Conservation (phyloP, 2,329 filamentous ascomycete genomes). For the Orbilia quercus region DNA sequence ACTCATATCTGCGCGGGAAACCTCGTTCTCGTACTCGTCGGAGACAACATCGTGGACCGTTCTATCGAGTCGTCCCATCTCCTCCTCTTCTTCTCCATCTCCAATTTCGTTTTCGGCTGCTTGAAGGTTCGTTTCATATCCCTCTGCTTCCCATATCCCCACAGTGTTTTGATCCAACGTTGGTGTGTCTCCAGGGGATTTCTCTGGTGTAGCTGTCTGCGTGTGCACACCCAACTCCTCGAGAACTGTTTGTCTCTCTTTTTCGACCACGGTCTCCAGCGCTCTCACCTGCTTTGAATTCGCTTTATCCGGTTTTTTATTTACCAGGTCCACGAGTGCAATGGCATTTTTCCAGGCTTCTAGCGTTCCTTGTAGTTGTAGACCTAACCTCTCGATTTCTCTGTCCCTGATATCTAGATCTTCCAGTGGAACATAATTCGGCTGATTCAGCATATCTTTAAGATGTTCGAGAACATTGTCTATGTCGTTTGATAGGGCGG, state of each 20-base stretch:
- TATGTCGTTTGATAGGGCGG: constrained; percentile 77
- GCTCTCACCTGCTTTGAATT: constrained; percentile 70
- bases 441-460: constrained; percentile 86
- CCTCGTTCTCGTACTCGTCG: constrained; percentile 58
- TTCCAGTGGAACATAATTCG: constrained; percentile 93
- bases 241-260: constrained; percentile 76
- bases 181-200: not conserved
- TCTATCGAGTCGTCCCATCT: constrained; percentile 9
- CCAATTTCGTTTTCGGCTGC: constrained; percentile 4
- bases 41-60: constrained; percentile 9
- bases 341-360: constrained; percentile 88
- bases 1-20: constrained; percentile 57
- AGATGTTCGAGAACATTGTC: constrained; percentile 83
- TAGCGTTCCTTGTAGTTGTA: constrained; percentile 95
- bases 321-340: constrained; percentile 90
- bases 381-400: constrained; percentile 83
- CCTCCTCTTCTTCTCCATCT: constrained; percentile 11
- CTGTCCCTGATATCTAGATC: constrained; percentile 93
- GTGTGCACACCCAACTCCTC: constrained; percentile 64
- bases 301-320: constrained; percentile 79
- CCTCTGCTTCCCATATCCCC: constrained; percentile 65
- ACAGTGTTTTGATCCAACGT: constrained; percentile 70
- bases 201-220: constrained; percentile 37
- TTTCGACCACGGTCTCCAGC: constrained; percentile 67
- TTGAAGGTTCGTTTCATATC: constrained; percentile 60